These are phyloP conservation scores for Lasiosphaeria ovina DNA, from an alignment of 495 filamentous ascomycete genomes.

Conservation along the genomic window DNA sequence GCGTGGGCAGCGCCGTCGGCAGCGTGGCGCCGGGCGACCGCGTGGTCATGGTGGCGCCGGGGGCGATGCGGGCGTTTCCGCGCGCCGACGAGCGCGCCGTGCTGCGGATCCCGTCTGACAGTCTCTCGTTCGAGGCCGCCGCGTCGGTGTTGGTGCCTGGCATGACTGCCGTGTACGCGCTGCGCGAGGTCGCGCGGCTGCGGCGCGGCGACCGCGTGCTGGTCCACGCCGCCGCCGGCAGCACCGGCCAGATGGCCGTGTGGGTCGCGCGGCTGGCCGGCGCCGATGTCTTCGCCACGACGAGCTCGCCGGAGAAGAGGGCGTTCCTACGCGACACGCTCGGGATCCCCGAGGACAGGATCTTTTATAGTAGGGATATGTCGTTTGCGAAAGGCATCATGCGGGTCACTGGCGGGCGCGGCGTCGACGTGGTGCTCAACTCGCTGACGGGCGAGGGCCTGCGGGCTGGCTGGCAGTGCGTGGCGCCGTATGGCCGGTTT, in stretches of 20 bases:
- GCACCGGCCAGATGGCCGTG: slow-evolving; percentile 52
- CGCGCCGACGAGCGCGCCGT: slow-evolving; percentile 30
- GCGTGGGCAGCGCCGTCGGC: slow-evolving; percentile 40
- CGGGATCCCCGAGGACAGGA: slow-evolving; percentile 45
- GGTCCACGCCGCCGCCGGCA: slow-evolving; percentile 54
- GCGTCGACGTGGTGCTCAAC: slow-evolving; percentile 56
- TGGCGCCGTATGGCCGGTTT: slow-evolving; percentile 49
- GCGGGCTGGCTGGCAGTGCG: slow-evolving; percentile 43
- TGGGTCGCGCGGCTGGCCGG: slow-evolving; percentile 43
- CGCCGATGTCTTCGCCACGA: slow-evolving; percentile 52
- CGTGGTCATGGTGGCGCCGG: slow-evolving; percentile 36
- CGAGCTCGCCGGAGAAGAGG: slow-evolving; percentile 41
- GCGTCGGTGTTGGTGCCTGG: slow-evolving; percentile 37
- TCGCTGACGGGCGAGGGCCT: slow-evolving; percentile 52
- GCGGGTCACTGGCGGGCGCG: slow-evolving; percentile 39
- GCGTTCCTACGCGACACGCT: slow-evolving; percentile 38
- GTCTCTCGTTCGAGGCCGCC: slow-evolving; percentile 21
- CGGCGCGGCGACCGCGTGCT: slow-evolving; percentile 50
- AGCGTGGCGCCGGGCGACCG: slow-evolving; percentile 32
- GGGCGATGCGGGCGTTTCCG: slow-evolving; percentile 37
- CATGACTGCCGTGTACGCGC: slow-evolving; percentile 50
- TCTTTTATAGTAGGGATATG: slow-evolving; percentile 43
- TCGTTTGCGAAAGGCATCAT: slow-evolving; percentile 42
- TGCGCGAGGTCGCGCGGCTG: slow-evolving; percentile 37
- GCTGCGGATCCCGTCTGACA: slow-evolving; percentile 27